Conservation (phyloP, 1,139 yeast species). For the Taphrina deformans region DNA sequence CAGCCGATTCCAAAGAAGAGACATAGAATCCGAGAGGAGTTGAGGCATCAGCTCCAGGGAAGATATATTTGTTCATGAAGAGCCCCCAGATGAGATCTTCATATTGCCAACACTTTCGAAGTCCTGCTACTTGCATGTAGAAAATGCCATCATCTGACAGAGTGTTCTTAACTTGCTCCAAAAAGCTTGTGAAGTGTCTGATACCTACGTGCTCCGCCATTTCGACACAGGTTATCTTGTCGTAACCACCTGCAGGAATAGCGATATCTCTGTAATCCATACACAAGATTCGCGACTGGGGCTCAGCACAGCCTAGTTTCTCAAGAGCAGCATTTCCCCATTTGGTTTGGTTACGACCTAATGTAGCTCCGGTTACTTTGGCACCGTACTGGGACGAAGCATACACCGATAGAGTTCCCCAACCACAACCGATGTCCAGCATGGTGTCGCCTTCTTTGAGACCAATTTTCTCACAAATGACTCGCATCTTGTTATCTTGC, state of each 20-base stretch:
- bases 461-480: conserved; percentile 84
- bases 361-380: conserved; percentile 80
- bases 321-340: conserved; percentile 77
- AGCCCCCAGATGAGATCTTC: conserved; percentile 94
- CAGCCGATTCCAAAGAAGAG: conserved; percentile 74
- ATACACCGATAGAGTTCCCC: conserved; percentile 90
- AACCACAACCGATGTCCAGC: conserved; percentile 89
- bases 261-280: conserved; percentile 92
- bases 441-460: conserved; percentile 69
- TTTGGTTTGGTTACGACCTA: conserved; percentile 86
- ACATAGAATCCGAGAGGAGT: conserved; percentile 86
- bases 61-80: conserved; percentile 92
- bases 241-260: conserved; percentile 69
- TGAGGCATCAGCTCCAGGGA: conserved; percentile 98
- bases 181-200: conserved; percentile 72
- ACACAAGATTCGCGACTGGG: conserved; percentile 78
- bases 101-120: conserved; percentile 91
- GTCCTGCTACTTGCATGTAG: conserved; percentile 85
- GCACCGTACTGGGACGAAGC: conserved; percentile 86
- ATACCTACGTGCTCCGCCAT: conserved; percentile 98
- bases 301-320: conserved; percentile 64
- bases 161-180: conserved; percentile 78
- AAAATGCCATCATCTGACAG: conserved; percentile 89
- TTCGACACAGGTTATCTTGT: conserved; percentile 87
- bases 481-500: conserved; percentile 85